These are phyloP conservation scores for Sodiomyces alkalinus DNA, from an alignment of 2,329 filamentous ascomycete genomes.

Conservation along the genomic window DNA sequence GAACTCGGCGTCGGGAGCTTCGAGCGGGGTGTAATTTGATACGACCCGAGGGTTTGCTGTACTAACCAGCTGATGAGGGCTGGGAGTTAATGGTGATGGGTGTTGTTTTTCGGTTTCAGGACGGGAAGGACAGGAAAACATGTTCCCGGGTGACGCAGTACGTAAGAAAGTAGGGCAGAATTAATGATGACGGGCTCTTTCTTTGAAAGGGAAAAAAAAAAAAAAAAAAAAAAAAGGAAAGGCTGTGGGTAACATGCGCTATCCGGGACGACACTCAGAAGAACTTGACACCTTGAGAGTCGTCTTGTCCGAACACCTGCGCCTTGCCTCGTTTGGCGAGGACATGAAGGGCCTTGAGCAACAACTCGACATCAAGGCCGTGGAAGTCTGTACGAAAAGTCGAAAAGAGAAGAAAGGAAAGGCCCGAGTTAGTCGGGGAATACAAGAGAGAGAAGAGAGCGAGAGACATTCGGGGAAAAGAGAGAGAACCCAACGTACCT, in stretches of 20 bases:
- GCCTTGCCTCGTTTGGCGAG: slow-evolving; percentile 84
- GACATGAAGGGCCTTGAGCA: slow-evolving; percentile 64
- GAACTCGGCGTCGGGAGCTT: too few relatives aligned
- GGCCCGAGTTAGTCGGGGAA: too few relatives aligned
- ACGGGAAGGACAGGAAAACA: too few relatives aligned
- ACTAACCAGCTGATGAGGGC: too few relatives aligned
- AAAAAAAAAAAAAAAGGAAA: background rate
- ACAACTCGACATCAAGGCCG: slow-evolving; percentile 71
- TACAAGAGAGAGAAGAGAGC: too few relatives aligned
- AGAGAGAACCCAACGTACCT: slow-evolving; percentile 30
- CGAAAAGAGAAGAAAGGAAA: too few relatives aligned
- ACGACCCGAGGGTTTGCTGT: too few relatives aligned
- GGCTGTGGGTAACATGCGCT: background rate
- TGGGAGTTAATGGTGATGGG: slow-evolving; percentile 1
- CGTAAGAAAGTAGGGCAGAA: too few relatives aligned
- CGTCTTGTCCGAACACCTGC: slow-evolving; percentile 82
- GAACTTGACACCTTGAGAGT: slow-evolving; percentile 89
- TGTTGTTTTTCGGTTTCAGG: background rate
- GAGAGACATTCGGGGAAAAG: slow-evolving; percentile 9
- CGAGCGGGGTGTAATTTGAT: too few relatives aligned
- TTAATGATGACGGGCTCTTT: too few relatives aligned
- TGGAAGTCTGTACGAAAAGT: slow-evolving; percentile 63
- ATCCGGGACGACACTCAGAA: slow-evolving; percentile 42
- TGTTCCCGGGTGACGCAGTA: too few relatives aligned
- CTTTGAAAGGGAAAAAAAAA: too few relatives aligned